A percentile compares a stretch with the other conserved stretches of the same genome.
Evolutionary conservation across 345 rosid genomes (phyloP).

Genomic region (Hibiscus mutabilis): DNA sequence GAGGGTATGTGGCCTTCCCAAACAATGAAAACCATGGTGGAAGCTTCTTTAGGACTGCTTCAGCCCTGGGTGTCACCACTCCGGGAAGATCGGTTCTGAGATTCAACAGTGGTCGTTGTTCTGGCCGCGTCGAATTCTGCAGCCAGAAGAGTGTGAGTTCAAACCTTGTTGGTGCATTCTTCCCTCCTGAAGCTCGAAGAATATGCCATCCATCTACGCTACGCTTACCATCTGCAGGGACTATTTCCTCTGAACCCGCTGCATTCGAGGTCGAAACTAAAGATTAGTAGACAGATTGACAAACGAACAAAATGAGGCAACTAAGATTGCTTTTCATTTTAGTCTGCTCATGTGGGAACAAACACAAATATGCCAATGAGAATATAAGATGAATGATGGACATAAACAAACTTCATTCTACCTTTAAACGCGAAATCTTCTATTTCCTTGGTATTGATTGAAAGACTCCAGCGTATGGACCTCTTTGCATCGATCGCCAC

Average conservation of each 20-base stretch:
- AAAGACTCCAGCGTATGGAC: constrained; percentile 75
- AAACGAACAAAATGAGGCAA: no score
- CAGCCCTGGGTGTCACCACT: constrained; percentile 47
- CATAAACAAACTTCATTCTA: constrained; percentile 11
- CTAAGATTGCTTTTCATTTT: background rate
- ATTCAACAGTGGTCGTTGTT: constrained; percentile 47
- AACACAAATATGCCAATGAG: background rate
- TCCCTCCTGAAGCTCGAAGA: constrained; percentile 83
- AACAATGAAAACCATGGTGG: constrained; percentile 76
- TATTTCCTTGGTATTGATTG: constrained; percentile 63
- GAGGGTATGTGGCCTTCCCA: constrained; percentile 80
- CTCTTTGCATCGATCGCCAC: constrained; percentile 58
- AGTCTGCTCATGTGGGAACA: background rate
- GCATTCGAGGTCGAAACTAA: constrained; percentile 16
- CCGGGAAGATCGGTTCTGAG: constrained; percentile 66
- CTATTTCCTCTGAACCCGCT: constrained; percentile 47
- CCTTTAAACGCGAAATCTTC: constrained; percentile 67
- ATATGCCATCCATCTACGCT: constrained; percentile 67
- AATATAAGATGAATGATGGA: background rate
- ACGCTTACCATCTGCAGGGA: constrained; percentile 45
- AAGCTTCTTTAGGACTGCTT: constrained; percentile 45
- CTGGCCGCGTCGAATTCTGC: constrained; percentile 17
- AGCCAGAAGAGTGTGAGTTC: constrained; percentile 46
- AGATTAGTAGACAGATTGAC: no score
- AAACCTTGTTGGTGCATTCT: constrained; percentile 49